phyloP scores from a whole-genome alignment of 768 basidiomycete species.

The Tylopilus felleus region DNA sequence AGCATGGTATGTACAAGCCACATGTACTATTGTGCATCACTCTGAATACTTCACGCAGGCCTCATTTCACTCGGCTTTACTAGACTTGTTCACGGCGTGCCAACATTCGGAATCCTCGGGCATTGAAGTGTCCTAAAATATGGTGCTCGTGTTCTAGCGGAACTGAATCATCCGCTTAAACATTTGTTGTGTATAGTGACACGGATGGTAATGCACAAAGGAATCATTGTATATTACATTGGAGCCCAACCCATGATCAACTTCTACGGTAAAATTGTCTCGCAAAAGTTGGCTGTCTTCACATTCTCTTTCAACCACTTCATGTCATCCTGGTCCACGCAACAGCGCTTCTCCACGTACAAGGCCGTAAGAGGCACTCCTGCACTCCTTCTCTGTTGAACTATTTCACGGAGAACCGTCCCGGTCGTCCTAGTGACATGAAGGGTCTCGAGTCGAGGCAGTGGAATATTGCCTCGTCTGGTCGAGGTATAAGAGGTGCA shows the following conservation, averaged over 20 bases:
- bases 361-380: background rate
- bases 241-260: no score
- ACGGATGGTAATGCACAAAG: no score
- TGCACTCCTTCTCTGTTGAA: background rate
- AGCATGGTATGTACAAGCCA: background rate
- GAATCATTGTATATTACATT: no score
- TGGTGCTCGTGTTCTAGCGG: background rate
- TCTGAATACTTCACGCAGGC: background rate
- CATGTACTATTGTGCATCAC: background rate
- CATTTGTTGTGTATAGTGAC: no score
- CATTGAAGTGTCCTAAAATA: background rate
- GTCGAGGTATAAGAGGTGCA: background rate
- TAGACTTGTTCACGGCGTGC: background rate
- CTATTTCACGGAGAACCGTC: background rate
- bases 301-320: no score
- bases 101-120: background rate
- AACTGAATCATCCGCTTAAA: no score
- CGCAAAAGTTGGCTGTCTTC: no score
- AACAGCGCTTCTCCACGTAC: no score
- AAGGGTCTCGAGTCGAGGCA: background rate
- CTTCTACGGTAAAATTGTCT: no score
- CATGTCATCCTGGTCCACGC: no score
- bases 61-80: background rate
- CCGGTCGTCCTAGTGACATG: background rate
- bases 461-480: background rate